phyloP scores from a whole-genome alignment of 2,329 filamentous ascomycete species.

The Fusarium newnesense region DNA sequence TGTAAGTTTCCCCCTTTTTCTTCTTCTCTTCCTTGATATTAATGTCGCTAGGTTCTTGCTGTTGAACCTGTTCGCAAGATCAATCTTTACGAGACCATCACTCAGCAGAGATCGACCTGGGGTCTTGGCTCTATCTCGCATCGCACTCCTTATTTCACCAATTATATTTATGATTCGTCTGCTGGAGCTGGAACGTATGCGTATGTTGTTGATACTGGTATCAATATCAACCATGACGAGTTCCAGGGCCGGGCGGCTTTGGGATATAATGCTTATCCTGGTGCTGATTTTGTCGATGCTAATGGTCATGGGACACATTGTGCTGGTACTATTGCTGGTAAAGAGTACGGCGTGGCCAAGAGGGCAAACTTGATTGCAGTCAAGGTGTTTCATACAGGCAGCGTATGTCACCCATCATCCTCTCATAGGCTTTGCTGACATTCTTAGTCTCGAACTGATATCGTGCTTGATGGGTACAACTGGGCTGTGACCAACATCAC shows the following conservation, averaged over 20 bases:
- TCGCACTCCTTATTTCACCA: conserved; percentile 45
- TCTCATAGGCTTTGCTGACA: not conserved
- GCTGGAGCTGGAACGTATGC: conserved; percentile 56
- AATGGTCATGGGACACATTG: conserved; percentile 61
- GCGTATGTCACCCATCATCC: conserved; percentile 8
- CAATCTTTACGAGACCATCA: conserved; percentile 45
- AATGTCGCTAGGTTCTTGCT: conserved; percentile 44
- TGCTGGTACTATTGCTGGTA: conserved; percentile 57
- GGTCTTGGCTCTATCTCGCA: conserved; percentile 59
- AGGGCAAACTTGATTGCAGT: conserved; percentile 54
- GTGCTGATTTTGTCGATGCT: conserved; percentile 48
- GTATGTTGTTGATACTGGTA: conserved; percentile 67
- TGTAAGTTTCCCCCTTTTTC: conserved; percentile 43
- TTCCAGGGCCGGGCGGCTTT: conserved; percentile 56
- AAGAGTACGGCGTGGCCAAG: conserved; percentile 59
- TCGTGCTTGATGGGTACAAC: conserved; percentile 47
- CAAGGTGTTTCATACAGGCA: conserved; percentile 54
- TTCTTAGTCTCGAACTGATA: conserved; percentile 36
- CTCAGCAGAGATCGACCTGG: conserved; percentile 53
- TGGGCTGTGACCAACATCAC: conserved; percentile 57
- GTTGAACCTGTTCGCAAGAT: conserved; percentile 48
- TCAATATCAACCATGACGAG: conserved; percentile 57
- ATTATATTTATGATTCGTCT: conserved; percentile 55
- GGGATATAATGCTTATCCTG: conserved; percentile 50
- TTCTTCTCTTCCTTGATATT: not conserved